phyloP scores from a whole-genome alignment of 1,284 basidiomycete genomes.

The Pseudozyma pruni region DNA sequence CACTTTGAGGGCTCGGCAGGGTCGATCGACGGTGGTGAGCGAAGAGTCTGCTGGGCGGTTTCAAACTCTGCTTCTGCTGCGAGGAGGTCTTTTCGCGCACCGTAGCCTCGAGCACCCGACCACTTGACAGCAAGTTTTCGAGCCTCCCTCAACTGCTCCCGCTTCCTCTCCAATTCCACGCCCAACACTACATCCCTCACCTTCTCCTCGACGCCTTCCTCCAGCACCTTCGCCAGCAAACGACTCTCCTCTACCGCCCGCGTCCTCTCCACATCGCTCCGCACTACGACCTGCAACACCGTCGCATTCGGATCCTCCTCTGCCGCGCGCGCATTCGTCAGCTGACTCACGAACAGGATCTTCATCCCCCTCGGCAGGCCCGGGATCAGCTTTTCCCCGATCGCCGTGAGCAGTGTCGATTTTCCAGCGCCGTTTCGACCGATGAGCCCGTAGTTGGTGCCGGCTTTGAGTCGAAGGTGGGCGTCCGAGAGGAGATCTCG shows the following conservation, averaged over 20 bases:
- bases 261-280: constrained; percentile 66
- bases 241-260: constrained; percentile 58
- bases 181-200: constrained; percentile 55
- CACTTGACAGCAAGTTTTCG: constrained; percentile 73
- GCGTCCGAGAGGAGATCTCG: constrained; percentile 73
- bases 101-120: constrained; percentile 74
- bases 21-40: not conserved
- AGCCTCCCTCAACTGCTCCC: constrained; percentile 71
- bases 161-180: constrained; percentile 62
- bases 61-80: constrained; percentile 63
- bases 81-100: constrained; percentile 74
- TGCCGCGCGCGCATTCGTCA: constrained; percentile 56
- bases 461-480: constrained; percentile 72
- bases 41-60: constrained; percentile 49
- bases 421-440: constrained; percentile 76
- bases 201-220: constrained; percentile 48
- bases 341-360: constrained; percentile 73
- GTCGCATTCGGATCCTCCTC: constrained; percentile 21
- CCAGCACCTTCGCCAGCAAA: constrained; percentile 65
- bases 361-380: constrained; percentile 72
- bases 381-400: constrained; percentile 71
- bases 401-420: constrained; percentile 69
- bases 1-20: constrained; percentile 50
- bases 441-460: constrained; percentile 72
- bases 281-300: constrained; percentile 68